phyloP scores from a whole-genome alignment of 768 basidiomycete species.

The Lactarius akahatsu region DNA sequence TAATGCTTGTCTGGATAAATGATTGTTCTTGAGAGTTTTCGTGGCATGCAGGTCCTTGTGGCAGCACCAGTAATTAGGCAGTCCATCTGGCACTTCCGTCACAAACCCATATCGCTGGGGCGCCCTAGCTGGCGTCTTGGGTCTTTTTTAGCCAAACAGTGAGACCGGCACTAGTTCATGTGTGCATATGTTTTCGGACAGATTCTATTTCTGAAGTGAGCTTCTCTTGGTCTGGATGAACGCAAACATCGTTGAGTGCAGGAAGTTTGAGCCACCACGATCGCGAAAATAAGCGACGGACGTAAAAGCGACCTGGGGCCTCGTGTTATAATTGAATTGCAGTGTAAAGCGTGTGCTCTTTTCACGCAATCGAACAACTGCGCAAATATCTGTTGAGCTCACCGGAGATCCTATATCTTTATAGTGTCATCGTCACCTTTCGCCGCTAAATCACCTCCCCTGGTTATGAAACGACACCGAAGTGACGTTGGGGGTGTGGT shows the following conservation, averaged over 20 bases:
- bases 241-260: conserved; percentile 83
- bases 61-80: conserved; percentile 82
- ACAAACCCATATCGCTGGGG: conserved; percentile 86
- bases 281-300: conserved; percentile 14
- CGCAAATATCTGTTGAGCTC: conserved; percentile 31
- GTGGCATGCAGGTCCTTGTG: conserved; percentile 49
- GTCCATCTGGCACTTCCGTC: conserved; percentile 89
- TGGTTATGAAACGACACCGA: conserved; percentile 93
- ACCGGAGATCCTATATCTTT: conserved; percentile 99
- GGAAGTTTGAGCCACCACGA: conserved; percentile 23
- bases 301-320: conserved; percentile 62
- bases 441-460: conserved; percentile 97
- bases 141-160: conserved; percentile 23
- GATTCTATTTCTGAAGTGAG: conserved; percentile 98
- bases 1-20: conserved; percentile 77
- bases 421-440: conserved; percentile 96
- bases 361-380: conserved; percentile 7
- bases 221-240: conserved; percentile 98
- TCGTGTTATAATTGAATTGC: conserved; percentile 93
- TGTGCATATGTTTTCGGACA: conserved; percentile 93
- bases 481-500: conserved; percentile 90
- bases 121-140: conserved; percentile 90
- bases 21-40: conserved; percentile 24
- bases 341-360: conserved; percentile 75
- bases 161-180: conserved; percentile 78